Evolutionary conservation across 768 basidiomycete species (phyloP), one percentile per base, ranked within the genome.

Genomic region (Dacryopinax primogenitus): DNA sequence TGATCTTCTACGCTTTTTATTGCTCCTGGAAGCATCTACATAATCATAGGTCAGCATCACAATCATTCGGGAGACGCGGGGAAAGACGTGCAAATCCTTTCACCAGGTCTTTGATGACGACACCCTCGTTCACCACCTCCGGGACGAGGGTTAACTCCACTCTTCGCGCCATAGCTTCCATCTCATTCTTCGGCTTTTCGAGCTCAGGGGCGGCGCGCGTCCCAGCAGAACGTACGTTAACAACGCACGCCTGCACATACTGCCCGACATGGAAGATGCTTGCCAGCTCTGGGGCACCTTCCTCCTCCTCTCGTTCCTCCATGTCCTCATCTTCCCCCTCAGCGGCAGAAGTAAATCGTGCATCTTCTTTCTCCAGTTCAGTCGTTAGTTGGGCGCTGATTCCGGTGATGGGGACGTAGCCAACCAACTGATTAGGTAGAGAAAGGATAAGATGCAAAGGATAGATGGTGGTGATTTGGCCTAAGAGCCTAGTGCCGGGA

Each of bases 351-450:
- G 71, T 51, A 41, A 37, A 45, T 30, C 35, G 74, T 35, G 74
- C 72, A 35, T 71, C 73, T 21, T 72, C 76, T 39, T 80, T 78
- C 72, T 90, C 88, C 32, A 98, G 79, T 21, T 82, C 77, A 32
- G 75, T 69, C 7, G 92, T 97, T 66, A 92, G 80, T 71, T 89
- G 86, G 33, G 82, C 76, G 15, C 92, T 90, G 66, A 98, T 82
- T 74, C 93, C 86, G 39, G 94, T 98, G 68, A 99, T 91, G 26
- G 95, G 94, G 34, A 98, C 81, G 75, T 99, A 92, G 9, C 84
- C 96, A 69, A 90, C 83, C 37, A 99, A 84, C 76, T 97, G 94
- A 70, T 94, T 90, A 18, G 96, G 95, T n/a, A 99, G 80, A 18
- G 95, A 97, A 32, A 98, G 79, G 66, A 98, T 82, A 66, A 99